These are phyloP conservation scores for Volvox carteri DNA, from an alignment of 163 green algal species.

Conservation along the genomic window DNA sequence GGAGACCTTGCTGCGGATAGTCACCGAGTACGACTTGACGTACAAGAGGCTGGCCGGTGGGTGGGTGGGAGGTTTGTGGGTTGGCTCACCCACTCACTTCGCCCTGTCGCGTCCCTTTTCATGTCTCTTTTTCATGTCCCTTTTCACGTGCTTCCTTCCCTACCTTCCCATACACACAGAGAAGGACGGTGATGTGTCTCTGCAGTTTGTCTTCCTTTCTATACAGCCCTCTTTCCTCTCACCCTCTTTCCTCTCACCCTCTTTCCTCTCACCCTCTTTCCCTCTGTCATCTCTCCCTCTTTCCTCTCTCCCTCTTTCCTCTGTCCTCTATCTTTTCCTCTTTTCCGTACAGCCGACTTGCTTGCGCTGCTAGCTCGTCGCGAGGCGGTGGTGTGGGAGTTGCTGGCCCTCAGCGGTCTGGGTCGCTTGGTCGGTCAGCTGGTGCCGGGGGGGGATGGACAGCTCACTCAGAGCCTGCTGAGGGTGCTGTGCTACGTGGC, in stretches of 20 bases:
- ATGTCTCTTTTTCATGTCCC: too few species aligned
- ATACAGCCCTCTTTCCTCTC: too few species aligned
- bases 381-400: constrained; percentile 61
- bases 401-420: constrained; percentile 65
- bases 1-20: constrained; percentile 69
- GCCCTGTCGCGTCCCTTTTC: too few species aligned
- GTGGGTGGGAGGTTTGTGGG: too few species aligned
- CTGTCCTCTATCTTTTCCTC: neutral
- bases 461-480: constrained; percentile 64
- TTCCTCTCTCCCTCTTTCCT: neutral
- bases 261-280: neutral
- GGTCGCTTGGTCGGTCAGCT: constrained; percentile 66
- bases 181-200: too few species aligned
- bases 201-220: too few species aligned
- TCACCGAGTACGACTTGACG: constrained; percentile 69
- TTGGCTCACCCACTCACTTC: too few species aligned
- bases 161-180: too few species aligned
- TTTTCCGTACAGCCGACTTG: constrained; percentile 58
- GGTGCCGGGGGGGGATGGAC: constrained; percentile 31
- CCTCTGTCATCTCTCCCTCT: neutral
- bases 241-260: neutral
- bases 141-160: too few species aligned
- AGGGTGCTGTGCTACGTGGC: constrained; percentile 73
- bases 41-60: constrained; percentile 70
- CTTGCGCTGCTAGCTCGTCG: constrained; percentile 63